Evolutionary conservation across 768 basidiomycete genomes (phyloP), one percentile per base, ranked within the genome.

Genomic region (Steccherinum ochraceum): DNA sequence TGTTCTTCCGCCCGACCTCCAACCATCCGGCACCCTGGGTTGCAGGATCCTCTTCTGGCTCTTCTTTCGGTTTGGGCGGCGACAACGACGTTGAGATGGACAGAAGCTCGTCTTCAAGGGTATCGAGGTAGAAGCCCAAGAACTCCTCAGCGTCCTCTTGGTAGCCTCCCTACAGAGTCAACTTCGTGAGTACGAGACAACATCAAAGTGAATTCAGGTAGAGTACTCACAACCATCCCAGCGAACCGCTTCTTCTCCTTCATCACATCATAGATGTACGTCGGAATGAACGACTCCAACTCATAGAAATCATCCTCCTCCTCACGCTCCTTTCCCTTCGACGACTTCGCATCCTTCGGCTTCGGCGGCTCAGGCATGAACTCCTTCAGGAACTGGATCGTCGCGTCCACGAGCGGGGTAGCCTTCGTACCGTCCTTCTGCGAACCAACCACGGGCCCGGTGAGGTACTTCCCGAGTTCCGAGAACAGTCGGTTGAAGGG

Each of bases 91-190:
- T 72, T 5, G 81, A 67, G n/a, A 95, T 68, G 2, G 76, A 73
- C 3, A 90, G 69, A 11, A 97, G 64, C 69, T 98, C 95, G 64
- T 99, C 95, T 65, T 95, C 92, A 4, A 99, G 72, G 0, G 93
- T 89, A 59, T 97, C 93, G 21, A 97, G 74, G 69, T 91, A 95
- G 70, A 96, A 97, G 2, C 95, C 95, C n/a, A 98, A 74, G 67
- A 96, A 98, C 67, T 99, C 95, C 67, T 99, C 94, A 10, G 94
- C 95, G 52, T 99, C 95, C 65, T 99, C 95, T 69, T 99, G 95
- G 52, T 93, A 89, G 0, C 93, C 93, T 30, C 89, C 83, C 80
- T 92, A 56, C n/a, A n/a, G n/a, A n/a, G n/a, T n/a, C n/a, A n/a
- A n/a, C n/a, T n/a, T n/a, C 4, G 24, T n/a, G n/a, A n/a, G n/a